Evolutionary conservation across 208 protist genomes (phyloP), one percentile per base, ranked within the genome.

Genomic region (Novymonas esmeraldas): DNA sequence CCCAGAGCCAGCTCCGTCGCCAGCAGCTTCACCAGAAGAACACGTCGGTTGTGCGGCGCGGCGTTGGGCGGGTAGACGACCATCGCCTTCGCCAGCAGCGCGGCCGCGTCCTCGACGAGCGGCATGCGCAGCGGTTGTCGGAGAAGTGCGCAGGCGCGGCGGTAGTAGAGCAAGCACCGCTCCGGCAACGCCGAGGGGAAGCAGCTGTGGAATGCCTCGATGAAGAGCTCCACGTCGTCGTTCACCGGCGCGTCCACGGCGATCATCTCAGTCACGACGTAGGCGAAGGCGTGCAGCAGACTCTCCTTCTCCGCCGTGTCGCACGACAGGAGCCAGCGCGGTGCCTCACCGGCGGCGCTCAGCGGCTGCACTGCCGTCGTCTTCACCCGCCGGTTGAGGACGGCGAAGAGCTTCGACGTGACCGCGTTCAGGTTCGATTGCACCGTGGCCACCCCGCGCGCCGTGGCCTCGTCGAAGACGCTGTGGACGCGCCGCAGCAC

Each of bases 141-240:
- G 42, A 95, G 52, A 29, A 92, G 56, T 20, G 73, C 75, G 58
- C 81, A 78, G 28, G 82, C 89, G 28, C 70, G 65, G 49, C 76
- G 63, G 68, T 89, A 90, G 73, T 93, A 92, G 31, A 95, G 64
- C 56, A 73, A 71, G 51, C 84, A 90, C 11, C 90, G 78, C 70
- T 90, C 82, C 57, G 82, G 76, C 28, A 70, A 48, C 52, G 80
- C 79, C 9, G 58, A 62, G 1, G 67, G 62, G 45, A 79, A 87
- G 26, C 62, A 66, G 9, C 44, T 57, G 70, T 92, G 86, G 74
- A 95, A 95, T 9, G 77, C 76, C 24, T 69, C 55, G 20, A 86
- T 70, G 54, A 95, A 95, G 45, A 61, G 36, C 18, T 66, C 59
- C 16, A 82, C 59, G 26, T 88, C 71, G 11, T 73, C 65, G 68